A percentile compares a stretch with the other conserved stretches of the same genome.
phyloP scores from a whole-genome alignment of 768 basidiomycete genomes.

The Panellus pusillus region DNA sequence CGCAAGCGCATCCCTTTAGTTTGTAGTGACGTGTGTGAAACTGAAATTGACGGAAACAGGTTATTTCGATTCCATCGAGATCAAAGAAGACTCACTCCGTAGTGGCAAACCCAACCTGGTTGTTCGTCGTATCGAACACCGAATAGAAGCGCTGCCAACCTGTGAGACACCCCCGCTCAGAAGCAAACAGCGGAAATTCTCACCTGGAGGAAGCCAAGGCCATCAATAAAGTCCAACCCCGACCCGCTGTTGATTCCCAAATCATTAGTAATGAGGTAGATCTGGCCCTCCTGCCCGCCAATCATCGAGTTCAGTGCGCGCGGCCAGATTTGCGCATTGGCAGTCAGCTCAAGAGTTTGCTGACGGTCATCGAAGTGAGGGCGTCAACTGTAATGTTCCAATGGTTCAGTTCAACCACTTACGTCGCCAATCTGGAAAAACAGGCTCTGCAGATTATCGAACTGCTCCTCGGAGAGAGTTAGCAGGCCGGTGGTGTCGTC shows the following conservation, averaged over 20 bases:
- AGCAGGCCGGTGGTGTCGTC: conserved; percentile 62
- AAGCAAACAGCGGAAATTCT: too few species aligned
- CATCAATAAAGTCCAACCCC: conserved; percentile 69
- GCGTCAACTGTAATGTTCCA: too few species aligned
- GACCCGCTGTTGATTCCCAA: conserved; percentile 49
- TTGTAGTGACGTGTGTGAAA: conserved; percentile 36
- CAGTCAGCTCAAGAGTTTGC: conserved; percentile 53
- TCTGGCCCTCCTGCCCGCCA: conserved; percentile 49
- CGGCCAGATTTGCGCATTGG: conserved; percentile 74
- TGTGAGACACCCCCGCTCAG: too few species aligned
- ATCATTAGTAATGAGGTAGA: conserved; percentile 60
- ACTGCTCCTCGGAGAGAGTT: conserved; percentile 50
- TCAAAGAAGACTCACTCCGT: conserved; percentile 19
- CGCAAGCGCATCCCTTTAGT: too few species aligned
- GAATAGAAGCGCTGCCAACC: conserved; percentile 54
- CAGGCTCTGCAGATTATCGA: conserved; percentile 46
- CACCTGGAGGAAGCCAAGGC: conserved; percentile 50
- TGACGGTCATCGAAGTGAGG: conserved; percentile 23
- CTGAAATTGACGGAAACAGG: neutral
- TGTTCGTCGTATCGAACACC: conserved; percentile 46
- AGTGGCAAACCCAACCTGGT: conserved; percentile 38
- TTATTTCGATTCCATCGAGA: neutral
- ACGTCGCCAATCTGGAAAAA: conserved; percentile 53
- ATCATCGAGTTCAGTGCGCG: conserved; percentile 55
- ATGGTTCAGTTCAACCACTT: too few species aligned